Percentiles rank a stretch among this genome's conserved stretches.
These are phyloP conservation scores for Neofusicoccum umdonicola DNA, from an alignment of 2,329 filamentous ascomycete genomes.

Conservation along the genomic window DNA sequence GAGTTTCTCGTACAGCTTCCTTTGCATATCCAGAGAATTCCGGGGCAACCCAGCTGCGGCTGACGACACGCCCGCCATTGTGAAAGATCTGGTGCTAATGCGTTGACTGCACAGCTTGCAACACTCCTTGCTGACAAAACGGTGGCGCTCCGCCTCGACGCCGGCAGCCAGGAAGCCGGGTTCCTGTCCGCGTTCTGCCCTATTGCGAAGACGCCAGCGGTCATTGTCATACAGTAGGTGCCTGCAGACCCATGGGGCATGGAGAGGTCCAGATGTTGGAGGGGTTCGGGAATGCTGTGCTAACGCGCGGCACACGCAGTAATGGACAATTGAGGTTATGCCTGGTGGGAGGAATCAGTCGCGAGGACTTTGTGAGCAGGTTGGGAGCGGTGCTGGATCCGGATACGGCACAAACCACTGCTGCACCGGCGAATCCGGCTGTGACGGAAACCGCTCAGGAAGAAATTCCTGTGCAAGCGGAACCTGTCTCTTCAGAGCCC, in stretches of 20 bases:
- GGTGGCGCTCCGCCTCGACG: conserved; percentile 66
- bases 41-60: too few relatives aligned
- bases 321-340: conserved; percentile 78
- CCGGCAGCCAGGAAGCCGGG: conserved; percentile 75
- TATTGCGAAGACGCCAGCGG: conserved; percentile 71
- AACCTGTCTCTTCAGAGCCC: neutral
- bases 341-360: conserved; percentile 61
- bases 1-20: conserved; percentile 15
- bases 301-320: conserved; percentile 37
- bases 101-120: conserved; percentile 30
- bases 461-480: neutral
- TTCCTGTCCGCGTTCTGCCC: conserved; percentile 82
- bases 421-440: neutral
- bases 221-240: conserved; percentile 71
- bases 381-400: conserved; percentile 35
- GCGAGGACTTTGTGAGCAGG: conserved; percentile 64
- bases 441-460: neutral
- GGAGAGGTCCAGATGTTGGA: neutral
- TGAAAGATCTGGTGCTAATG: neutral
- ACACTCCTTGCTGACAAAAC: conserved; percentile 60
- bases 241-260: too few relatives aligned
- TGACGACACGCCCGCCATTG: too few relatives aligned
- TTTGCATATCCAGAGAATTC: too few relatives aligned
- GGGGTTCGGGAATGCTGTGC: neutral
- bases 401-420: conserved; percentile 8